These are phyloP conservation scores for Tylopilus felleus DNA, from an alignment of 768 basidiomycete genomes.

Conservation along the genomic window DNA sequence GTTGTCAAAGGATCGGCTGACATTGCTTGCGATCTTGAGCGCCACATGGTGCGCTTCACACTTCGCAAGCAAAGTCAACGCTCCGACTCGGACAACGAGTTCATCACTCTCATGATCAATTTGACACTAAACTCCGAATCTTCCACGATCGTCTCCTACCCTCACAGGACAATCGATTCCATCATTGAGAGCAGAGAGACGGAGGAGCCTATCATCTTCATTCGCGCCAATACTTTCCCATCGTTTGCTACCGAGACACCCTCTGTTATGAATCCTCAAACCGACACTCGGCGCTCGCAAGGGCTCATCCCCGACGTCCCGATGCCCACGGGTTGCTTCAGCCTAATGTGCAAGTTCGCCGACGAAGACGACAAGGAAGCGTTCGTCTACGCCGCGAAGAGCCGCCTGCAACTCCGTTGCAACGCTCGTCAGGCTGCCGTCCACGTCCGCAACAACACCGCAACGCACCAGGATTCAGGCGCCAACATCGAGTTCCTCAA, in stretches of 20 bases:
- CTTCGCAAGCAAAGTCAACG: slow-evolving; percentile 24
- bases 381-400: slow-evolving; percentile 26
- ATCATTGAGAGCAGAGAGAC: slow-evolving; percentile 15
- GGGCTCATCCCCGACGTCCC: slow-evolving; percentile 25
- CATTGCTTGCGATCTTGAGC: slow-evolving; percentile 38
- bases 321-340: slow-evolving; percentile 30
- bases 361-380: slow-evolving; percentile 23
- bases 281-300: slow-evolving; percentile 18
- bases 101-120: not conserved
- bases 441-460: slow-evolving; percentile 15
- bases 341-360: slow-evolving; percentile 30
- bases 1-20: slow-evolving; percentile 23
- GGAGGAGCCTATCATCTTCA: slow-evolving; percentile 25
- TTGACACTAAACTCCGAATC: not conserved
- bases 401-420: slow-evolving; percentile 21
- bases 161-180: slow-evolving; percentile 15
- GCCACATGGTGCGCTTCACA: slow-evolving; percentile 30
- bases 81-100: not conserved
- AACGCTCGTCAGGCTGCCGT: slow-evolving; percentile 5
- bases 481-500: slow-evolving; percentile 24
- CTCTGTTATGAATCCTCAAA: not conserved
- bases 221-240: slow-evolving; percentile 34
- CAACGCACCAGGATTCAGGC: slow-evolving; percentile 1
- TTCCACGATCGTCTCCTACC: slow-evolving; percentile 22
- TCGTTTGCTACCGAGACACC: slow-evolving; percentile 15